Percentiles rank a stretch among this genome's conserved stretches.
Evolutionary conservation across 2,329 filamentous ascomycete genomes (phyloP).

Genomic region (Torrubiellomyces zombiae): DNA sequence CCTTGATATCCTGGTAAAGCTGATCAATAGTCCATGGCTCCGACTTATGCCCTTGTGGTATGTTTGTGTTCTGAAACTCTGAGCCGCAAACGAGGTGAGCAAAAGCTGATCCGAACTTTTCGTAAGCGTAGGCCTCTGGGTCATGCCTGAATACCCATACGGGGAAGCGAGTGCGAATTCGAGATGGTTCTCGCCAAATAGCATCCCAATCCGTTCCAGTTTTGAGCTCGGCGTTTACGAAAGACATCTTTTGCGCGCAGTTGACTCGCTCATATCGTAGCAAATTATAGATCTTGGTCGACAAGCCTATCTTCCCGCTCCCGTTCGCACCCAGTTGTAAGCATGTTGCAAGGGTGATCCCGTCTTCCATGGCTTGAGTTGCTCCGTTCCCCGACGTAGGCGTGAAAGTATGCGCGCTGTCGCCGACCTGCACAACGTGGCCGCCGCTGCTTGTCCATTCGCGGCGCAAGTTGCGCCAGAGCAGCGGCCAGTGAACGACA

Average conservation of each 20-base stretch:
- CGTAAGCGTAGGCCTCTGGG: slow-evolving; percentile 3
- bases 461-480: slow-evolving; percentile 5
- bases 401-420: slow-evolving; percentile 7
- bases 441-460: slow-evolving; percentile 5
- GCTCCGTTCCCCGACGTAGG: slow-evolving; percentile 8
- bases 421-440: slow-evolving; percentile 8
- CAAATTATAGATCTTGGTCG: slow-evolving; percentile 2
- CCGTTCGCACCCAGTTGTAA: slow-evolving; percentile 3
- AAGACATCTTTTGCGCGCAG: slow-evolving; percentile 3
- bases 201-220: neutral
- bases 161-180: slow-evolving; percentile 1
- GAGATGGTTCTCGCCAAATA: slow-evolving; percentile 1
- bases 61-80: slow-evolving; percentile 2
- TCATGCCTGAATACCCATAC: slow-evolving; percentile 4
- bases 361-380: slow-evolving; percentile 8
- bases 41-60: slow-evolving; percentile 1
- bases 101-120: slow-evolving; percentile 3
- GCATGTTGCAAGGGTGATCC: slow-evolving; percentile 6
- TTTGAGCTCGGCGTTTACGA: slow-evolving; percentile 3
- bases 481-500: slow-evolving; percentile 6
- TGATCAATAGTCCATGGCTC: slow-evolving; percentile 2
- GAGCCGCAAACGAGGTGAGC: slow-evolving; percentile 1
- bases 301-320: neutral
- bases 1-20: slow-evolving; percentile 1
- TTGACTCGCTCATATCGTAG: slow-evolving; percentile 3